These are phyloP conservation scores for Pharnaceum exiguum DNA, from an alignment of 148 eudicot genomes.

Conservation along the genomic window DNA sequence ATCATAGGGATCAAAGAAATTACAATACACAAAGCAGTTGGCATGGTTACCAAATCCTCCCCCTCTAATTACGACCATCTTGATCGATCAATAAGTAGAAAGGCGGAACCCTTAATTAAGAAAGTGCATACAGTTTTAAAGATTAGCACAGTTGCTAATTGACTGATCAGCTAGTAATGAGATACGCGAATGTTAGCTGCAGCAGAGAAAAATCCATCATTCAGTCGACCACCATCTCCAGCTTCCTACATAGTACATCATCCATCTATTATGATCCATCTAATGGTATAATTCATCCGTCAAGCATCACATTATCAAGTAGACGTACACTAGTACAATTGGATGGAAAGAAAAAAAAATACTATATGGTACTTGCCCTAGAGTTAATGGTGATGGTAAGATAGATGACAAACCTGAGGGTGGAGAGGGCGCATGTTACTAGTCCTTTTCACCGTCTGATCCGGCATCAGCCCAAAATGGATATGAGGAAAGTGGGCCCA, in stretches of 20 bases:
- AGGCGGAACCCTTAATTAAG: background rate
- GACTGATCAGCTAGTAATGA: constrained; percentile 34
- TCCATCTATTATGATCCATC: background rate
- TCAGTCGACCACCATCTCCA: constrained; percentile 50
- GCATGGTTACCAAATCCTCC: background rate
- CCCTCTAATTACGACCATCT: constrained; percentile 18
- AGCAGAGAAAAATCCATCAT: constrained; percentile 41
- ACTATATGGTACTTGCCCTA: constrained; percentile 1
- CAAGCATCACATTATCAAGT: background rate
- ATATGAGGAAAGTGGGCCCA: constrained; percentile 99
- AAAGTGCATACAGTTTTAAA: background rate
- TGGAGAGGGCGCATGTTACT: constrained; percentile 58
- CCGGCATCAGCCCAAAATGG: constrained; percentile 91
- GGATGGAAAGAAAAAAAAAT: background rate
- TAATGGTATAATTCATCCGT: background rate
- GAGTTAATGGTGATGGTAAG: background rate
- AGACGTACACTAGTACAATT: background rate
- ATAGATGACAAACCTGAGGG: constrained; percentile 47
- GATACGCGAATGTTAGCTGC: constrained; percentile 57
- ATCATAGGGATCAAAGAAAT: constrained; percentile 4
- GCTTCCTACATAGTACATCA: constrained; percentile 37
- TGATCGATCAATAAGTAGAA: constrained; percentile 12
- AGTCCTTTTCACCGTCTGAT: constrained; percentile 77
- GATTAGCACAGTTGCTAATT: background rate
- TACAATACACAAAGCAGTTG: background rate